Conservation (phyloP, 2,329 filamentous ascomycete species). For the Dothistroma septosporum region DNA sequence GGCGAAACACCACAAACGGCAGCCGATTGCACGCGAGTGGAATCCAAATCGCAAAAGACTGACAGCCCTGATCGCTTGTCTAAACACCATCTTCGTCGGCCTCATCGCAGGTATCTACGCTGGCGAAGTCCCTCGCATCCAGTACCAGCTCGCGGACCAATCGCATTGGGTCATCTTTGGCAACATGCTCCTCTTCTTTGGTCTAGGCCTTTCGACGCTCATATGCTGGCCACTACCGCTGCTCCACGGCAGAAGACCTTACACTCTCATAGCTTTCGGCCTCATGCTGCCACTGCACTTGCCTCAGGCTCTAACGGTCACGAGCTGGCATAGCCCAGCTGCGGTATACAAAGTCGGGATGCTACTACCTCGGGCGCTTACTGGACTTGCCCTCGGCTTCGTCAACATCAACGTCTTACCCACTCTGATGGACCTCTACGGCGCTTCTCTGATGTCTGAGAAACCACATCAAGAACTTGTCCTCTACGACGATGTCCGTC, state of each 20-base stretch:
- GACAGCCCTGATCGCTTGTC: conserved; percentile 64
- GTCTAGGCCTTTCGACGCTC: conserved; percentile 65
- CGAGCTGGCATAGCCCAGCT: conserved; percentile 53
- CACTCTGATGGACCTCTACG: conserved; percentile 69
- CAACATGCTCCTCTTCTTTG: conserved; percentile 68
- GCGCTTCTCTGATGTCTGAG: conserved; percentile 67
- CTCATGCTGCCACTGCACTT: conserved; percentile 70
- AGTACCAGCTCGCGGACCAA: conserved; percentile 69
- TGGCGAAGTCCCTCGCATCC: conserved; percentile 72
- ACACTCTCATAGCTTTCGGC: conserved; percentile 65
- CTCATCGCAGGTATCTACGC: conserved; percentile 69
- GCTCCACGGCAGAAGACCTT: conserved; percentile 72
- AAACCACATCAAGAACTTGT: conserved; percentile 70
- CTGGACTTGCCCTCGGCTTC: conserved; percentile 67
- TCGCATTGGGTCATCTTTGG: conserved; percentile 65
- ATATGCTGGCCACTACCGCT: conserved; percentile 70
- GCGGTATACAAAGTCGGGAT: conserved; percentile 57
- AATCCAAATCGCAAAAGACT: conserved; percentile 62
- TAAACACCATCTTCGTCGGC: conserved; percentile 68
- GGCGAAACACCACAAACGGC: conserved; percentile 50
- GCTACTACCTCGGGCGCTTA: conserved; percentile 60
- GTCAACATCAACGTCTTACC: conserved; percentile 73
- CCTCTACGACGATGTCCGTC: conserved; percentile 62
- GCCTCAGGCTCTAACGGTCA: conserved; percentile 67
- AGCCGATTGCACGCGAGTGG: conserved; percentile 71